phyloP scores from a whole-genome alignment of 495 filamentous ascomycete genomes.

The Daldinia loculata region DNA sequence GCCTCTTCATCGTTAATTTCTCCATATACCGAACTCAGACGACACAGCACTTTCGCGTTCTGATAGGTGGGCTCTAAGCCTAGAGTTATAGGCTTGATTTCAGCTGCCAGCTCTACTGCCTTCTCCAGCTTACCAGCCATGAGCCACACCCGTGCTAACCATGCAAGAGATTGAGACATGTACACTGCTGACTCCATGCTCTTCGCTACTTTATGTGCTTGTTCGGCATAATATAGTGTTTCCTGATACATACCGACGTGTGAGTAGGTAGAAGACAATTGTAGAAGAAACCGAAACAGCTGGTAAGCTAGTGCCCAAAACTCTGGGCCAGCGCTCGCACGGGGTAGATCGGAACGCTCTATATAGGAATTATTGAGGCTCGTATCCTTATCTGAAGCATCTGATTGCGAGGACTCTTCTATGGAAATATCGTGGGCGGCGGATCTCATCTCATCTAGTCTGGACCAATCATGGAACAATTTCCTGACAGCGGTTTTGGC shows the following conservation, averaged over 20 bases:
- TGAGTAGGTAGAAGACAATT: conserved; percentile 78
- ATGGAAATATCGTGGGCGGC: conserved; percentile 38
- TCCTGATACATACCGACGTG: conserved; percentile 88
- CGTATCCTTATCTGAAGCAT: conserved; percentile 45
- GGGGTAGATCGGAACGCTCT: conserved; percentile 21
- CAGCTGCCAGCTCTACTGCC: conserved; percentile 66
- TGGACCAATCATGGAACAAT: conserved; percentile 75
- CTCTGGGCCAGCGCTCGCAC: conserved; percentile 62
- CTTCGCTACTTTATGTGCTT: conserved; percentile 80
- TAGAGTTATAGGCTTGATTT: conserved; percentile 55
- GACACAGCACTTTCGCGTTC: conserved; percentile 53
- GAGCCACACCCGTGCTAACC: conserved; percentile 71
- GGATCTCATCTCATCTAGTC: conserved; percentile 61
- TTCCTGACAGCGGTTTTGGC: conserved; percentile 72
- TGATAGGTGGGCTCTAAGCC: conserved; percentile 57
- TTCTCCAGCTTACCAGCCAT: conserved; percentile 69
- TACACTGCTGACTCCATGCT: conserved; percentile 70
- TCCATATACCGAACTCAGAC: conserved; percentile 56
- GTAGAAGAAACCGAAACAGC: conserved; percentile 71
- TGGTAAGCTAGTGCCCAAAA: conserved; percentile 84
- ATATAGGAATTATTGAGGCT: conserved; percentile 42
- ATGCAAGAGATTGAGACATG: conserved; percentile 60
- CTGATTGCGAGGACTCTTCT: conserved; percentile 48
- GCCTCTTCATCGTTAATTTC: conserved; percentile 50
- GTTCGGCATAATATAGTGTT: conserved; percentile 87